Conservation (phyloP, 2,329 filamentous ascomycete species). For the Truncatella angustata region DNA sequence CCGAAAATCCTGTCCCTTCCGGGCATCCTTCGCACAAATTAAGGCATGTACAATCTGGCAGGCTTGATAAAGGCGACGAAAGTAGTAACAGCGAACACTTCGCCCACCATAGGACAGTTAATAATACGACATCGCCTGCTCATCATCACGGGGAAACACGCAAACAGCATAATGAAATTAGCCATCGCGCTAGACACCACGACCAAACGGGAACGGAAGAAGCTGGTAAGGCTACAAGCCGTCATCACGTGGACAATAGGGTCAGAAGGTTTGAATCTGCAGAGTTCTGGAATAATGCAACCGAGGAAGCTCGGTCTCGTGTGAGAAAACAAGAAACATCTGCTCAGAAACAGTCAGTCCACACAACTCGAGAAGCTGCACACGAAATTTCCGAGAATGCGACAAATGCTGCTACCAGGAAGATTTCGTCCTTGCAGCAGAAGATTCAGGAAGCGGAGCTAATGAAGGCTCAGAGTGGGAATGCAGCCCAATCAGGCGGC, state of each 20-base stretch:
- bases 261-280: conserved; percentile 1
- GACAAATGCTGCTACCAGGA: neutral
- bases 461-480: neutral
- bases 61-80: neutral
- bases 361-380: no score
- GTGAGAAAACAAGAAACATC: neutral
- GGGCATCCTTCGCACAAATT: conserved; percentile 12
- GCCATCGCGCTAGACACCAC: neutral
- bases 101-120: neutral
- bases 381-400: neutral
- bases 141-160: neutral
- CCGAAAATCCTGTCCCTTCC: conserved; percentile 12
- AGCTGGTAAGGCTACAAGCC: neutral
- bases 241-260: neutral
- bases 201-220: neutral
- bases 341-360: neutral
- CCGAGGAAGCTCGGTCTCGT: neutral
- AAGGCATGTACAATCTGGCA: neutral
- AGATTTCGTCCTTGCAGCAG: neutral
- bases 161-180: neutral
- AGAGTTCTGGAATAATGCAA: conserved; percentile 4
- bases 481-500: neutral
- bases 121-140: neutral
- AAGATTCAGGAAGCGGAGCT: neutral
- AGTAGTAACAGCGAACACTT: neutral